Percentiles rank a stretch among this genome's conserved stretches.
Conservation (phyloP, 202 grass and related monocot species). For the Dendrocalamus latiflorus region DNA sequence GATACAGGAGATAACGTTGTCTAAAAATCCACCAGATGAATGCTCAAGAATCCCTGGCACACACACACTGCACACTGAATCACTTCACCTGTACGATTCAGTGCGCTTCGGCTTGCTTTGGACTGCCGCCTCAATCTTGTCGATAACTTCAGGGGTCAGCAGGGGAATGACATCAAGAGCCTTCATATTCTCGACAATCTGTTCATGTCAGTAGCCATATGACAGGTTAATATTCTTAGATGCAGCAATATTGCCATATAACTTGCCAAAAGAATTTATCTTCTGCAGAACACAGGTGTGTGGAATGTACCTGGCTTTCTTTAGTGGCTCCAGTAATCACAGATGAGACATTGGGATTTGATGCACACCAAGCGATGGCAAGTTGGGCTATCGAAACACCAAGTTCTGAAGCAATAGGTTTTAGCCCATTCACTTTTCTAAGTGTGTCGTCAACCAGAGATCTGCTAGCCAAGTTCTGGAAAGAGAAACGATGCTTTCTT, state of each 20-base stretch:
- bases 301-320: conserved; percentile 75
- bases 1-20: background rate
- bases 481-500: background rate
- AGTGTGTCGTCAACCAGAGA: too few relatives aligned
- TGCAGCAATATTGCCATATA: background rate
- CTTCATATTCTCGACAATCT: conserved; percentile 97
- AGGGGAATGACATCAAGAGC: conserved; percentile 74
- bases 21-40: conserved; percentile 24
- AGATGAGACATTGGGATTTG: too few relatives aligned
- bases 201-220: background rate
- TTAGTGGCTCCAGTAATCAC: conserved; percentile 97
- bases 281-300: background rate
- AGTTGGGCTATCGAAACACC: conserved; percentile 83
- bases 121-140: conserved; percentile 72
- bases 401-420: conserved; percentile 76
- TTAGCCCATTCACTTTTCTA: conserved; percentile 71
- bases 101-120: conserved; percentile 94
- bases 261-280: background rate
- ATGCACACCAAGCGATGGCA: conserved; percentile 92
- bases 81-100: conserved; percentile 74
- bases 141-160: conserved; percentile 74
- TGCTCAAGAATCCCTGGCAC: background rate
- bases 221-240: background rate
- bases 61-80: conserved; percentile 2
- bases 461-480: too few relatives aligned